Evolutionary conservation across 116 monocot species (phyloP).

Genomic region (Papilionanthe hybrid): DNA sequence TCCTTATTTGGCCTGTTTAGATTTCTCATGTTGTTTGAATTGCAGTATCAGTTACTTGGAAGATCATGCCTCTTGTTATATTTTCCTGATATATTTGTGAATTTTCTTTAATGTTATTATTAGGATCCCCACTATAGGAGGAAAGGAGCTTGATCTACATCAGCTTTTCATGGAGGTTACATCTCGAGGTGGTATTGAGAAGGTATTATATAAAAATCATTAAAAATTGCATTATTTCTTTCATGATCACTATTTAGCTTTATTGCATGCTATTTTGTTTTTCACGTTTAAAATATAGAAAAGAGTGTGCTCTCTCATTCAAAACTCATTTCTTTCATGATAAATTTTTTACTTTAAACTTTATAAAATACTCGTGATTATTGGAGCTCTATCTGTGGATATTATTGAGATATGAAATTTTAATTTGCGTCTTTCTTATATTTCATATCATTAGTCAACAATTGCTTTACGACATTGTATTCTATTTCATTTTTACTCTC

Average conservation of each 20-base stretch:
- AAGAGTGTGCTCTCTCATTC: not conserved
- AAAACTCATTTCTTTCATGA: not conserved
- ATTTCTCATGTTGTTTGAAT: not conserved
- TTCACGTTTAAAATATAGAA: not conserved
- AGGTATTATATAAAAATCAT: constrained; percentile 26
- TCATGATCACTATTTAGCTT: not conserved
- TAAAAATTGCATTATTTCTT: not conserved
- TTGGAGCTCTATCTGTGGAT: not conserved
- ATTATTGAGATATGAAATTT: constrained; percentile 2
- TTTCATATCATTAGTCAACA: too few species aligned
- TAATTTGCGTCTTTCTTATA: not conserved
- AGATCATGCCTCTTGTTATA: not conserved
- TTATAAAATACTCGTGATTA: not conserved
- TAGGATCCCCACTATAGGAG: constrained; percentile 81
- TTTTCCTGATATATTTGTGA: not conserved
- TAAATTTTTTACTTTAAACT: not conserved
- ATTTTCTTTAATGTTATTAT: constrained; percentile 1
- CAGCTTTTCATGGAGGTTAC: constrained; percentile 78
- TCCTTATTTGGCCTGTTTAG: not conserved
- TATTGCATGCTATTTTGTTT: not conserved
- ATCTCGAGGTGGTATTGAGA: constrained; percentile 75
- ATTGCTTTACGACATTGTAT: too few species aligned
- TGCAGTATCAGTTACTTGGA: not conserved
- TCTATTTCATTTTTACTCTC: too few species aligned
- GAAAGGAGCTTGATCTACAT: constrained; percentile 80